Conservation (phyloP, 2,329 filamentous ascomycete species). For the Beauveria asiatica region DNA sequence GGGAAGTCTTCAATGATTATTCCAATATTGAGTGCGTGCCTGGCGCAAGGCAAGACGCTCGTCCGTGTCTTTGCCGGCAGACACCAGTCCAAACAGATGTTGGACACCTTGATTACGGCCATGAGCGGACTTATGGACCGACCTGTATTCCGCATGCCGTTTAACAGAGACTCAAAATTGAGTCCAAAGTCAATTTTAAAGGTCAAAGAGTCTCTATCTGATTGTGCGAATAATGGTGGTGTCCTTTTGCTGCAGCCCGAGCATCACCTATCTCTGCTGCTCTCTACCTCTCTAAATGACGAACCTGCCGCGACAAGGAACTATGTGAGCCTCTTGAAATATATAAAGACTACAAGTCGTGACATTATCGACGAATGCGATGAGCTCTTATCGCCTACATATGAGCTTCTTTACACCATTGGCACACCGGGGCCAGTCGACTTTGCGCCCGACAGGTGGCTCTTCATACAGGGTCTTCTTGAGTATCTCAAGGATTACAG, state of each 20-base stretch:
- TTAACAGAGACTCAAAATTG: conserved; percentile 42
- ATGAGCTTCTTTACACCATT: conserved; percentile 56
- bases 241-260: conserved; percentile 56
- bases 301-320: conserved; percentile 18
- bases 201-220: conserved; percentile 31
- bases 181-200: conserved; percentile 17
- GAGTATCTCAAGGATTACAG: not conserved
- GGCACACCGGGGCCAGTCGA: conserved; percentile 44
- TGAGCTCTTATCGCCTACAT: conserved; percentile 51
- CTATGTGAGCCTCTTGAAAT: conserved; percentile 34
- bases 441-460: conserved; percentile 47
- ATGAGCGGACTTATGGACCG: conserved; percentile 48
- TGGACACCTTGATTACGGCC: conserved; percentile 43
- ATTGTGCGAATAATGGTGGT: conserved; percentile 42
- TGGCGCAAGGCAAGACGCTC: conserved; percentile 43
- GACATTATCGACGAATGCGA: conserved; percentile 60
- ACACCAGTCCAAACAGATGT: conserved; percentile 52
- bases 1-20: conserved; percentile 64
- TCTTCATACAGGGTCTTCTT: conserved; percentile 33
- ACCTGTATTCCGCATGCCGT: conserved; percentile 48
- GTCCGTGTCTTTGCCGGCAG: conserved; percentile 54
- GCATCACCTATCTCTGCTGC: conserved; percentile 53
- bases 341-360: conserved; percentile 34
- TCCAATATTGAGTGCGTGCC: conserved; percentile 47
- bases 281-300: conserved; percentile 41